These are phyloP conservation scores for Neofusicoccum parvum DNA, from an alignment of 2,329 filamentous ascomycete genomes.

Conservation along the genomic window DNA sequence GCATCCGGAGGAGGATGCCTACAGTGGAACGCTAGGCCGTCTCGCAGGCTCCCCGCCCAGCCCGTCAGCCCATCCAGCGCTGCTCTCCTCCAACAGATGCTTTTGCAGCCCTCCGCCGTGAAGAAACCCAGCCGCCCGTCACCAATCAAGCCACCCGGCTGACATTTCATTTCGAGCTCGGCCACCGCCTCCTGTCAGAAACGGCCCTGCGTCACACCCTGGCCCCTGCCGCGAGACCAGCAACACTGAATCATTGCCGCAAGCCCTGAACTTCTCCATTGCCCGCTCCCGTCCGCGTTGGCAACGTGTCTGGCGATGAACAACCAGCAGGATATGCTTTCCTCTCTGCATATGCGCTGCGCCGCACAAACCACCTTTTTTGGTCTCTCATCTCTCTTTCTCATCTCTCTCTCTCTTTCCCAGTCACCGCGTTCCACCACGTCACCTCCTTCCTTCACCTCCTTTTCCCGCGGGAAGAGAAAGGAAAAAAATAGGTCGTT, in stretches of 20 bases:
- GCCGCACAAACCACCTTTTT: neutral
- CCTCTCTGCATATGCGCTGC: neutral
- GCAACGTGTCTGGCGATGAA: neutral
- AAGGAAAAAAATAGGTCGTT: no score
- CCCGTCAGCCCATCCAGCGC: neutral
- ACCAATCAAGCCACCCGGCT: constrained; percentile 5
- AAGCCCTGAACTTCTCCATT: neutral
- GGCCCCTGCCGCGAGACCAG: neutral
- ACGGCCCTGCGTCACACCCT: neutral
- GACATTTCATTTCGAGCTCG: neutral
- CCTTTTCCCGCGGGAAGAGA: no score
- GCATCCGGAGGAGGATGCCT: neutral
- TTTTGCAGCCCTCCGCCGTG: neutral
- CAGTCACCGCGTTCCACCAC: no score
- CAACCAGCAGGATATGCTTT: neutral
- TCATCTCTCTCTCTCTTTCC: no score
- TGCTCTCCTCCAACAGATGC: neutral
- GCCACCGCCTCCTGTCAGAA: neutral
- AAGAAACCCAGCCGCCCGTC: neutral
- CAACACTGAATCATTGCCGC: neutral
- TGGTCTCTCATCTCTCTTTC: neutral
- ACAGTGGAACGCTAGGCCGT: neutral
- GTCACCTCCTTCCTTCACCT: no score
- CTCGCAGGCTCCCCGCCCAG: neutral
- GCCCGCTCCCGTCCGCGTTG: neutral